phyloP scores from a whole-genome alignment of 2,329 filamentous ascomycete species.

The Trichophyton benhamiae region DNA sequence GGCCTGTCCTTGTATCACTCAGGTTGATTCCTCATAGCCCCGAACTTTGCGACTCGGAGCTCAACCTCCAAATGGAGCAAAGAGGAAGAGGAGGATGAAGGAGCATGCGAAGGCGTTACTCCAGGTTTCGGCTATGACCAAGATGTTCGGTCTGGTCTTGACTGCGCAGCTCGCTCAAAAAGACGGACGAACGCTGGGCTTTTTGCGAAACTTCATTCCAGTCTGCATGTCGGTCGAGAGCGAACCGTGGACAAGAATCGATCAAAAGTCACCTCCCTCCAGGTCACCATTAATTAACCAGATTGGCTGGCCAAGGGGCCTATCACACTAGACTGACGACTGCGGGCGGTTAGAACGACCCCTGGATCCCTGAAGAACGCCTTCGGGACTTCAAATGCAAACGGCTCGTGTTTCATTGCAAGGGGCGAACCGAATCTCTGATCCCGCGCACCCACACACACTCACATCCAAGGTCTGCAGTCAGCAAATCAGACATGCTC shows the following conservation, averaged over 20 bases:
- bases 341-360: neutral
- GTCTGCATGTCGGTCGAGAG: neutral
- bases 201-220: neutral
- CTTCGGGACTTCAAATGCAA: neutral
- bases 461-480: neutral
- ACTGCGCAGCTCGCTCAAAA: neutral
- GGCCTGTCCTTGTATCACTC: neutral
- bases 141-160: neutral
- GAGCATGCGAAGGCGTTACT: no score
- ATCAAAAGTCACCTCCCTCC: neutral
- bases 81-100: neutral
- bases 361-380: neutral
- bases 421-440: neutral
- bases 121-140: neutral
- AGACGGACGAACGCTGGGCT: neutral
- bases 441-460: neutral
- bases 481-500: neutral
- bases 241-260: neutral
- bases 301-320: neutral
- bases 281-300: neutral
- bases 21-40: neutral
- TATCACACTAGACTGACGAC: neutral
- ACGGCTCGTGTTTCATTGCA: conserved; percentile 4
- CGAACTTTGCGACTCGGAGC: neutral
- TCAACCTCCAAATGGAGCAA: neutral